Conservation (phyloP, 331 rosid species). For the Dryas integrifolia region DNA sequence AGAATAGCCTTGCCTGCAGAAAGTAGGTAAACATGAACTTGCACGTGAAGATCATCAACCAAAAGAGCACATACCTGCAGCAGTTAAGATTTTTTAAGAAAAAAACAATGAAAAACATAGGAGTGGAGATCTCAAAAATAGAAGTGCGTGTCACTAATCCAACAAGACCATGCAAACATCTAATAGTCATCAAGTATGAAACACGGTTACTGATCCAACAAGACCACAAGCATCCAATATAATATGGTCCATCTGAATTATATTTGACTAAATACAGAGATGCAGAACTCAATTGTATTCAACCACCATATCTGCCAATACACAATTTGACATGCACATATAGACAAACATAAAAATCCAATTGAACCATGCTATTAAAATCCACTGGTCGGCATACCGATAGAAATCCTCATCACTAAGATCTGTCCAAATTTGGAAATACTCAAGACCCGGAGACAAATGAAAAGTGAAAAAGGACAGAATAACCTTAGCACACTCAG, state of each 20-base stretch:
- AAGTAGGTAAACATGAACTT: constrained; percentile 89
- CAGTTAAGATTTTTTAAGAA: constrained; percentile 8
- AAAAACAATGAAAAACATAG: background rate
- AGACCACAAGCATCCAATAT: background rate
- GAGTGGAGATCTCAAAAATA: background rate
- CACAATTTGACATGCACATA: background rate
- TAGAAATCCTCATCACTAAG: background rate
- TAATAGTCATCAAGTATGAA: too few species aligned
- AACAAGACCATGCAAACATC: too few species aligned
- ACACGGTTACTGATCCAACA: background rate
- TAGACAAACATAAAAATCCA: background rate
- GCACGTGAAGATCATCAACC: constrained; percentile 82
- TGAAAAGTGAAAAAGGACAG: background rate
- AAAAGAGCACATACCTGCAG: constrained; percentile 71
- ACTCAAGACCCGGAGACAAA: background rate
- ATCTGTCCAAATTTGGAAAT: background rate
- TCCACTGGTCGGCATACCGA: background rate
- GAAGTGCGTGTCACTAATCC: background rate
- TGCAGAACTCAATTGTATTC: background rate
- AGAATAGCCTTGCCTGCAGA: constrained; percentile 70
- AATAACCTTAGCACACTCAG: background rate
- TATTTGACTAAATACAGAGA: background rate
- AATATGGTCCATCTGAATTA: background rate
- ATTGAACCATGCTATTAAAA: constrained; percentile 6
- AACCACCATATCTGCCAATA: constrained; percentile 3